Evolutionary conservation across 164 flowering plant genomes (phyloP).

Genomic region (Kalanchoe fedtschenkoi): DNA sequence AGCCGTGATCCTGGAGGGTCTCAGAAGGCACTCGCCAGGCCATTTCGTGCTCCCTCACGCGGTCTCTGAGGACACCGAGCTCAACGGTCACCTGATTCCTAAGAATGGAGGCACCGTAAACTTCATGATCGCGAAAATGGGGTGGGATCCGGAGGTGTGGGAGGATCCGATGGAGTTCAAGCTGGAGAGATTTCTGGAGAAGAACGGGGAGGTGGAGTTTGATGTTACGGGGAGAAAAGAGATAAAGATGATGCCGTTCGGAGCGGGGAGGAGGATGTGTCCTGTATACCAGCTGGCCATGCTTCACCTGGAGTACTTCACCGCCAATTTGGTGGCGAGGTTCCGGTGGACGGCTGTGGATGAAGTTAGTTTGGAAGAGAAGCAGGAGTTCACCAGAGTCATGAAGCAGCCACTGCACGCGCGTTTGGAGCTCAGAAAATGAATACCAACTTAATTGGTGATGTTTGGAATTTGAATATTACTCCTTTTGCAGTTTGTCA

Average conservation of each 20-base stretch:
- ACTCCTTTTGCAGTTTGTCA: no score
- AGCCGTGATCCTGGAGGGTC: conserved; percentile 9
- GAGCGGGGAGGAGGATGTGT: conserved; percentile 7
- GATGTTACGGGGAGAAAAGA: conserved; percentile 5
- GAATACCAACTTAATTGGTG: neutral
- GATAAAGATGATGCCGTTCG: conserved; percentile 9
- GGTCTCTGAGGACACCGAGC: neutral
- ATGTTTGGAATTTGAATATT: no score
- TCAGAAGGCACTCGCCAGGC: conserved; percentile 10
- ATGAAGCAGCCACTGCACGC: conserved; percentile 6
- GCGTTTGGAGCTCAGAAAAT: neutral
- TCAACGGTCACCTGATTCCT: conserved; percentile 7
- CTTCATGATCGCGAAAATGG: conserved; percentile 8
- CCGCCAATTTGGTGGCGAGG: neutral
- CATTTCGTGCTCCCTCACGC: conserved; percentile 10
- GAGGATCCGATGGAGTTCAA: conserved; percentile 9
- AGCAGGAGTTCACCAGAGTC: conserved; percentile 4
- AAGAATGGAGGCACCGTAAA: neutral
- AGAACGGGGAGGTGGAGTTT: conserved; percentile 1
- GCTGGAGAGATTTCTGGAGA: neutral
- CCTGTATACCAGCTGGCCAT: neutral
- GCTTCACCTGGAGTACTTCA: conserved; percentile 6
- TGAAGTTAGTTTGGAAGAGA: neutral
- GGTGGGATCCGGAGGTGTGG: conserved; percentile 8
- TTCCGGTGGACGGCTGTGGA: conserved; percentile 5